Percentiles rank a stretch among this genome's conserved stretches.
Conservation (phyloP, 2,329 filamentous ascomycete genomes). For the Clonostachys sp. region DNA sequence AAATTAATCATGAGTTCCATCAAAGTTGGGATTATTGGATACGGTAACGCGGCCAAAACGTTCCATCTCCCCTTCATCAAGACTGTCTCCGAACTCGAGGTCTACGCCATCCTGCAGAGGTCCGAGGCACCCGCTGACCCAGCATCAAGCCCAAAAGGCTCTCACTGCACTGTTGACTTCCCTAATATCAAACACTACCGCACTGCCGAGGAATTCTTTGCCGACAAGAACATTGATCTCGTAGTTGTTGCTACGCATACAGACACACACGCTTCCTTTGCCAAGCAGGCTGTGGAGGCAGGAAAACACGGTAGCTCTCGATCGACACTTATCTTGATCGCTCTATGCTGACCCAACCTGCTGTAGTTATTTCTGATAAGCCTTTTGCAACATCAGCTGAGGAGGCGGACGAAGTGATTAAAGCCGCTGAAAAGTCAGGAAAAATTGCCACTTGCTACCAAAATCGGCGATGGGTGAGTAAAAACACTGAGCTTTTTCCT, state of each 20-base stretch:
- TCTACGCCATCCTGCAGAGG: slow-evolving; percentile 75
- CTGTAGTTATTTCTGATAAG: slow-evolving; percentile 51
- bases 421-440: slow-evolving; percentile 44
- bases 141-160: slow-evolving; percentile 47
- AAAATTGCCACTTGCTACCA: slow-evolving; percentile 65
- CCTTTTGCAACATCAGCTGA: slow-evolving; percentile 72
- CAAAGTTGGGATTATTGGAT: slow-evolving; percentile 48
- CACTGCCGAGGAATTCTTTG: slow-evolving; percentile 55
- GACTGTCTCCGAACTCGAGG: slow-evolving; percentile 56
- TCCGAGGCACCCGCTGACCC: slow-evolving; percentile 42
- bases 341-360: not conserved
- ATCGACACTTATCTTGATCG: not conserved
- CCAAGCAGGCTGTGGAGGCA: slow-evolving; percentile 58
- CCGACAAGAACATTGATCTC: slow-evolving; percentile 63
- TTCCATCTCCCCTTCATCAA: slow-evolving; percentile 80
- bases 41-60: slow-evolving; percentile 63
- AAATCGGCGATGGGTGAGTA: slow-evolving; percentile 60
- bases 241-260: slow-evolving; percentile 70
- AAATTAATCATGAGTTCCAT: slow-evolving; percentile 10
- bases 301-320: slow-evolving; percentile 58
- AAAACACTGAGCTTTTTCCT: not conserved
- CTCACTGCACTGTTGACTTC: slow-evolving; percentile 51
- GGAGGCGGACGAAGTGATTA: slow-evolving; percentile 61
- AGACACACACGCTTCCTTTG: slow-evolving; percentile 63
- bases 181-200: slow-evolving; percentile 61